Percentiles rank a stretch among this genome's conserved stretches.
Conservation (phyloP, 139 green algal species). For the Nannochloris sp. region DNA sequence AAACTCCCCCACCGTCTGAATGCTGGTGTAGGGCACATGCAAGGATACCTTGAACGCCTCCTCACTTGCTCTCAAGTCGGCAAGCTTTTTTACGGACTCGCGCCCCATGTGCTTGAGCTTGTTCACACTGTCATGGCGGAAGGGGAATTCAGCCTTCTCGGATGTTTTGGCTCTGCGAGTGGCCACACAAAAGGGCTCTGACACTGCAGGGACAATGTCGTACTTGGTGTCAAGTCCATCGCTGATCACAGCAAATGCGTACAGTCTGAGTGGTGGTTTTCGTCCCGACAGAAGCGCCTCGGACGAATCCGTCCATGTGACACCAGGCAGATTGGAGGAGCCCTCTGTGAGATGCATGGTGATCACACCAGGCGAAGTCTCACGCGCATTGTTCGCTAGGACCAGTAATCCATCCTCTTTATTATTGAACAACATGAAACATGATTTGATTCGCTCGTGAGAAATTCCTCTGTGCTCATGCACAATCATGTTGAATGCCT, state of each 20-base stretch:
- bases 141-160: constrained; percentile 80
- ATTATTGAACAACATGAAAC: constrained; percentile 71
- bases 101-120: constrained; percentile 91
- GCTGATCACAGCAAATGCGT: constrained; percentile 37
- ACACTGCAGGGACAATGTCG: constrained; percentile 34
- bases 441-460: constrained; percentile 57
- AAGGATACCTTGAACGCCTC: constrained; percentile 43
- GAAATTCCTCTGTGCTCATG: constrained; percentile 42
- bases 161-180: constrained; percentile 65
- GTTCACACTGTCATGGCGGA: constrained; percentile 71
- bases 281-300: constrained; percentile 77
- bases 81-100: constrained; percentile 85
- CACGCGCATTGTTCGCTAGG: constrained; percentile 3
- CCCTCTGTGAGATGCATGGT: constrained; percentile 32
- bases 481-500: constrained; percentile 68
- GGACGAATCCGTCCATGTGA: constrained; percentile 64
- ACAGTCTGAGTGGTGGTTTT: constrained; percentile 80
- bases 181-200: constrained; percentile 75
- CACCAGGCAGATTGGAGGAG: constrained; percentile 54
- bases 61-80: constrained; percentile 54
- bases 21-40: constrained; percentile 50
- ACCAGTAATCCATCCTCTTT: constrained; percentile 36
- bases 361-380: constrained; percentile 17
- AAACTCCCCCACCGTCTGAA: constrained; percentile 66
- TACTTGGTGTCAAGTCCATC: constrained; percentile 31